Conservation (phyloP, 2,329 filamentous ascomycete genomes). For the Beauveria brongniartii region DNA sequence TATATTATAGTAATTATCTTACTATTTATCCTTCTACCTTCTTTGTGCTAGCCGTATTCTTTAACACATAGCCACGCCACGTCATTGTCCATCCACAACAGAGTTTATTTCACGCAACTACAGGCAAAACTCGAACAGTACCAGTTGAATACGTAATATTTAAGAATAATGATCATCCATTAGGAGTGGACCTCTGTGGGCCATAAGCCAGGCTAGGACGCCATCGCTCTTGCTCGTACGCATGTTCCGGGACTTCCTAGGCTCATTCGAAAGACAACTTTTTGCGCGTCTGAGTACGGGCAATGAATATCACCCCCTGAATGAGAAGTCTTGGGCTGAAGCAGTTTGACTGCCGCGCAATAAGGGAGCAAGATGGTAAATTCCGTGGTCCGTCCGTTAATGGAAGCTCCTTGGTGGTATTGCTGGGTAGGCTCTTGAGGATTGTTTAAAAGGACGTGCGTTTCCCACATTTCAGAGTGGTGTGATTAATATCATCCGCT, state of each 20-base stretch:
- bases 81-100: background rate
- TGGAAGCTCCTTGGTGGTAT: background rate
- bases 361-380: background rate
- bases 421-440: background rate
- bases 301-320: background rate
- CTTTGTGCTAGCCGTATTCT: too few relatives aligned
- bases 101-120: background rate
- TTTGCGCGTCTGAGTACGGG: background rate
- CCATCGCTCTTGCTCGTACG: background rate
- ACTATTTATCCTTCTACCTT: too few relatives aligned
- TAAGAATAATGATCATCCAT: background rate
- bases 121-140: background rate
- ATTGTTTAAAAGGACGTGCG: slow-evolving; percentile 5
- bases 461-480: background rate
- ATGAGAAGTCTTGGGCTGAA: background rate
- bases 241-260: background rate
- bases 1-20: too few relatives aligned
- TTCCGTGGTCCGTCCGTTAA: background rate
- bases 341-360: background rate
- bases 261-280: background rate
- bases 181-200: background rate
- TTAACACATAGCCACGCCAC: too few relatives aligned
- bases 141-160: background rate
- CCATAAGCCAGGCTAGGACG: background rate
- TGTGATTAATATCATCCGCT: background rate